phyloP scores from a whole-genome alignment of 305 asterid species.

The Rubia balearica region DNA sequence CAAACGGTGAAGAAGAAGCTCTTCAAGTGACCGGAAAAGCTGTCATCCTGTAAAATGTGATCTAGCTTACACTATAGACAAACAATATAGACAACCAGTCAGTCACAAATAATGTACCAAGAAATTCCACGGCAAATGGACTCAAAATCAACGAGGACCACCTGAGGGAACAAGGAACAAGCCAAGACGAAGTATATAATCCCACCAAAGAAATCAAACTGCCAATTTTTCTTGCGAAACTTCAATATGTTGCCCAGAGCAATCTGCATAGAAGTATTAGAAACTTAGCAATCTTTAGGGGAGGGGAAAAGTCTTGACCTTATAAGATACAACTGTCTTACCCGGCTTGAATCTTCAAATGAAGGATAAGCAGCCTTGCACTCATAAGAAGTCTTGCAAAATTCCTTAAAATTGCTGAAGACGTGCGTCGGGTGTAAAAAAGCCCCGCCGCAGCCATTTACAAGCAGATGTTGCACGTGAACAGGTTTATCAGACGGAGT shows the following conservation, averaged over 20 bases:
- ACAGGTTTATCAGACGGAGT: conserved; percentile 74
- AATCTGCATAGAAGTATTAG: conserved; percentile 47
- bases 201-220: conserved; percentile 95
- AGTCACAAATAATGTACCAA: conserved; percentile 6
- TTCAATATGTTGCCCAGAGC: conserved; percentile 97
- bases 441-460: conserved; percentile 99
- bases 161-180: conserved; percentile 99
- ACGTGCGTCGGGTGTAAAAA: conserved; percentile 99
- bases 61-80: conserved; percentile 86
- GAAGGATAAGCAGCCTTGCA: conserved; percentile 89
- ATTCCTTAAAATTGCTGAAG: conserved; percentile 56
- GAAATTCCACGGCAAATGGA: neutral
- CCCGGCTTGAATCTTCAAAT: conserved; percentile 98
- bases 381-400: conserved; percentile 59
- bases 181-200: conserved; percentile 79
- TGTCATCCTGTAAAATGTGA: conserved; percentile 79
- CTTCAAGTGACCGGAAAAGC: conserved; percentile 72
- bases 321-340: conserved; percentile 17
- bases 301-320: neutral
- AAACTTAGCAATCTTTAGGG: conserved; percentile 3
- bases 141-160: conserved; percentile 16
- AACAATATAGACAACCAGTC: conserved; percentile 26
- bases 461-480: conserved; percentile 81
- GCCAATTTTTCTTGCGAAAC: conserved; percentile 99
- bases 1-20: conserved; percentile 82